A percentile compares a stretch with the other conserved stretches of the same genome.
Conservation (phyloP, 495 filamentous ascomycete genomes). For the Apodospora peruviana region DNA sequence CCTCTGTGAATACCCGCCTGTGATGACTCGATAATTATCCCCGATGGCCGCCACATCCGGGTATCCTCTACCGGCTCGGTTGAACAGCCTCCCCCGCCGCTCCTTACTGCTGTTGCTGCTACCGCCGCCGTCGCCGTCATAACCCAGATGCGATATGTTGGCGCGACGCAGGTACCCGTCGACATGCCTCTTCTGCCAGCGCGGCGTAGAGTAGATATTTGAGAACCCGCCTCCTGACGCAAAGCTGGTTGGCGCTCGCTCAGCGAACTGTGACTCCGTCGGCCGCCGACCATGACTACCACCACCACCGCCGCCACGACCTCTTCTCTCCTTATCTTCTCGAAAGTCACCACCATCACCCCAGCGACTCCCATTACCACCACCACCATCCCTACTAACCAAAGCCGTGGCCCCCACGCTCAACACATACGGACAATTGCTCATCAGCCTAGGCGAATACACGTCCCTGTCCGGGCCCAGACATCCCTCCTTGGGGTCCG, state of each 20-base stretch:
- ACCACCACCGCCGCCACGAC: too few relatives aligned
- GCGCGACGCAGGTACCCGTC: constrained; percentile 47
- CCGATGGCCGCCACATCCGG: constrained; percentile 63
- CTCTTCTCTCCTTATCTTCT: neutral
- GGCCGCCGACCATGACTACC: constrained; percentile 8
- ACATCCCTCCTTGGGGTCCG: constrained; percentile 17
- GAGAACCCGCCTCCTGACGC: constrained; percentile 62
- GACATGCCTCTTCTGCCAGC: constrained; percentile 53
- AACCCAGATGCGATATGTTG: constrained; percentile 31
- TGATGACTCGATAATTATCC: constrained; percentile 49
- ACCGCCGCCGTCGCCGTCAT: constrained; percentile 36
- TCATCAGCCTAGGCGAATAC: constrained; percentile 19
- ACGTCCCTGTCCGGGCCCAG: constrained; percentile 15
- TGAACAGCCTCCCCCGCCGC: constrained; percentile 45
- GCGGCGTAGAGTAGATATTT: constrained; percentile 57
- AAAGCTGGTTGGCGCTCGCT: constrained; percentile 42
- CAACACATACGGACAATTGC: constrained; percentile 34
- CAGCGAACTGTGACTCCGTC: constrained; percentile 39
- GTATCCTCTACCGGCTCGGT: constrained; percentile 54
- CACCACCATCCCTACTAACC: constrained; percentile 13
- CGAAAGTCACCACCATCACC: constrained; percentile 18
- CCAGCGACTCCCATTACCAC: neutral
- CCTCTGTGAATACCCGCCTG: constrained; percentile 31
- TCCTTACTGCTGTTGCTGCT: too few relatives aligned
- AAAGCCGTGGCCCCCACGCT: constrained; percentile 29